phyloP scores from a whole-genome alignment of 2,329 filamentous ascomycete species.

The Penicillium sclerotiorum region DNA sequence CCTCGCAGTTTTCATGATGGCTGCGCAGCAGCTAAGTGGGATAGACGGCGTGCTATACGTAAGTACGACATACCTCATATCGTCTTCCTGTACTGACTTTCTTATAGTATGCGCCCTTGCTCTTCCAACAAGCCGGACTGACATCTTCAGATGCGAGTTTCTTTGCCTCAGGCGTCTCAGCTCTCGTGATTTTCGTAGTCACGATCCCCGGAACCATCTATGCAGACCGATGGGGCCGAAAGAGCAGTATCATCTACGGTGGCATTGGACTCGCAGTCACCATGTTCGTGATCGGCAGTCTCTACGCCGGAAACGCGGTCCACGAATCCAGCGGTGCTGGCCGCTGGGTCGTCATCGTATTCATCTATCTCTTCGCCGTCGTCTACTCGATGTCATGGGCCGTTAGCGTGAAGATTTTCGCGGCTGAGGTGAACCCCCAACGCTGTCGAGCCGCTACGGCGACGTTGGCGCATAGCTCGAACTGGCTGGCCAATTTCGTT shows the following conservation, averaged over 20 bases:
- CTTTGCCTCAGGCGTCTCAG: conserved; percentile 64
- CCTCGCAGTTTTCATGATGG: conserved; percentile 60
- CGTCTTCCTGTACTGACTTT: too few species aligned
- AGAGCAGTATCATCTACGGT: conserved; percentile 57
- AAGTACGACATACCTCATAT: conserved; percentile 24
- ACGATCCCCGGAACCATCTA: conserved; percentile 60
- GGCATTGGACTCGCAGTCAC: conserved; percentile 52
- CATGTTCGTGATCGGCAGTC: conserved; percentile 39
- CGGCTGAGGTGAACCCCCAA: conserved; percentile 60
- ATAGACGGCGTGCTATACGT: conserved; percentile 67
- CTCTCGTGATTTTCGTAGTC: conserved; percentile 60
- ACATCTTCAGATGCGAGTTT: conserved; percentile 58
- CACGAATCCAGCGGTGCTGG: conserved; percentile 30
- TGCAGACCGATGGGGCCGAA: conserved; percentile 61
- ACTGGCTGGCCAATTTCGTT: conserved; percentile 52
- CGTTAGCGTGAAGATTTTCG: conserved; percentile 59
- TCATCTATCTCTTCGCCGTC: conserved; percentile 27
- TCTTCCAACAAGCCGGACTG: conserved; percentile 64
- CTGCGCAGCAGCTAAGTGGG: conserved; percentile 62
- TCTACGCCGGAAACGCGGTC: conserved; percentile 37
- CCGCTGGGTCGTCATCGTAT: conserved; percentile 31
- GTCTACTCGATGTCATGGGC: conserved; percentile 52
- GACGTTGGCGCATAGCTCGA: conserved; percentile 55
- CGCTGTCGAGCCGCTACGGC: conserved; percentile 59
- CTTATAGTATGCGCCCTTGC: conserved; percentile 63